A percentile compares a stretch with the other conserved stretches of the same genome.
phyloP scores from a whole-genome alignment of 352 stramenopile species.

The Phytophthora foliorum region DNA sequence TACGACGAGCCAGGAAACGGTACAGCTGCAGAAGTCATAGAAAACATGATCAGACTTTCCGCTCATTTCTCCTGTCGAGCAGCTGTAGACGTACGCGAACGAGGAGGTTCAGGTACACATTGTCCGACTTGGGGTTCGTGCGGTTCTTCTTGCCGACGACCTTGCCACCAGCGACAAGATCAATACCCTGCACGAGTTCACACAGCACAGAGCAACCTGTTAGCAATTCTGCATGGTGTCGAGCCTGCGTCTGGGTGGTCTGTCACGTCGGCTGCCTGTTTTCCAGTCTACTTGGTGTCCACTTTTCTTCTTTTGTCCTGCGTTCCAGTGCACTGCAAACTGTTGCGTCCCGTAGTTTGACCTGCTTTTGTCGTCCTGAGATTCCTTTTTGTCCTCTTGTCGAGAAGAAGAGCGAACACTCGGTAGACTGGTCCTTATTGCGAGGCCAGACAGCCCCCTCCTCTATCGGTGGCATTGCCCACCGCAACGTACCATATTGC shows the following conservation, averaged over 20 bases:
- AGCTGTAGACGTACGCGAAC: slow-evolving; percentile 62
- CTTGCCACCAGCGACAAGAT: slow-evolving; percentile 99
- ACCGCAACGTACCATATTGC: slow-evolving; percentile 82
- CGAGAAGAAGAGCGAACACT: slow-evolving; percentile 6
- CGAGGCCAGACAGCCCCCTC: not conserved
- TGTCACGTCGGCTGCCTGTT: not conserved
- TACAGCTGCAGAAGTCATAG: slow-evolving; percentile 71
- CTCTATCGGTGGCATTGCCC: not conserved
- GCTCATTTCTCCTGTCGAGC: no score
- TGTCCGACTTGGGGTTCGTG: slow-evolving; percentile 98
- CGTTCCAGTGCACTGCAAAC: not conserved
- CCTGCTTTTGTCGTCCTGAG: slow-evolving; percentile 15
- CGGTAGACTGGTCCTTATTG: slow-evolving; percentile 8
- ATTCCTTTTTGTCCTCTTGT: not conserved
- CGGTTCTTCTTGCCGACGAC: slow-evolving; percentile 98
- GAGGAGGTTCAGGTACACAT: slow-evolving; percentile 99
- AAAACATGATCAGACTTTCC: not conserved
- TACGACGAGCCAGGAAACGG: slow-evolving; percentile 98
- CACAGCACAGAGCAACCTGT: slow-evolving; percentile 29
- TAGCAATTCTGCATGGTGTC: slow-evolving; percentile 20
- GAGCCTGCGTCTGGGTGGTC: not conserved
- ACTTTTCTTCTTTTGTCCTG: not conserved
- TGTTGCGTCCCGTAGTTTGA: not conserved
- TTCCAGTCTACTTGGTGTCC: slow-evolving; percentile 12
- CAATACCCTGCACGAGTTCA: slow-evolving; percentile 93